Conservation (phyloP, 2,329 filamentous ascomycete genomes). For the Canariomyces notabilis region DNA sequence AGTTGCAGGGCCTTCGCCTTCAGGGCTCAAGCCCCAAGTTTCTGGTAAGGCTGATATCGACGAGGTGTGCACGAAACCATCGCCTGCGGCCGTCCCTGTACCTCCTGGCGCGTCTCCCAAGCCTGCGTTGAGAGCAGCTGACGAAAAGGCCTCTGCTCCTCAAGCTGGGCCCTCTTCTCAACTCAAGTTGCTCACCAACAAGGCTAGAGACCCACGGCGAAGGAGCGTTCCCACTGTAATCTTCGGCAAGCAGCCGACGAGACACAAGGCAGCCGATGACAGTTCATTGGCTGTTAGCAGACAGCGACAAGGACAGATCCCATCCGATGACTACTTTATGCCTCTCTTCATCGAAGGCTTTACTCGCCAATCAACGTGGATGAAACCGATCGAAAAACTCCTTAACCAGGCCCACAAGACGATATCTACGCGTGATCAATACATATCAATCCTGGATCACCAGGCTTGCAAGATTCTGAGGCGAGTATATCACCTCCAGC, state of each 20-base stretch:
- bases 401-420: conserved; percentile 84
- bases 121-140: neutral
- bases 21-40: neutral
- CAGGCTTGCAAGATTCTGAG: conserved; percentile 84
- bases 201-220: conserved; percentile 54
- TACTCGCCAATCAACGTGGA: conserved; percentile 51
- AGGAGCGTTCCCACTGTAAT: conserved; percentile 69
- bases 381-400: conserved; percentile 64
- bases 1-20: neutral
- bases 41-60: neutral
- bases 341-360: conserved; percentile 58
- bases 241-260: conserved; percentile 63
- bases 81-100: neutral
- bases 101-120: neutral
- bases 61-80: neutral
- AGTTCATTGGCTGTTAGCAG: conserved; percentile 39
- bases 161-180: conserved; percentile 13
- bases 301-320: conserved; percentile 39
- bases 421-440: conserved; percentile 76
- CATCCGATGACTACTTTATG: conserved; percentile 59
- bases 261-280: conserved; percentile 36
- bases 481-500: conserved; percentile 84
- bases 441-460: conserved; percentile 76
- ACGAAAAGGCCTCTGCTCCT: neutral
- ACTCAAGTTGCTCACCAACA: conserved; percentile 27